These are phyloP conservation scores for Hordeum pubiflorum DNA, from an alignment of 202 grass and related monocot genomes.

Conservation along the genomic window DNA sequence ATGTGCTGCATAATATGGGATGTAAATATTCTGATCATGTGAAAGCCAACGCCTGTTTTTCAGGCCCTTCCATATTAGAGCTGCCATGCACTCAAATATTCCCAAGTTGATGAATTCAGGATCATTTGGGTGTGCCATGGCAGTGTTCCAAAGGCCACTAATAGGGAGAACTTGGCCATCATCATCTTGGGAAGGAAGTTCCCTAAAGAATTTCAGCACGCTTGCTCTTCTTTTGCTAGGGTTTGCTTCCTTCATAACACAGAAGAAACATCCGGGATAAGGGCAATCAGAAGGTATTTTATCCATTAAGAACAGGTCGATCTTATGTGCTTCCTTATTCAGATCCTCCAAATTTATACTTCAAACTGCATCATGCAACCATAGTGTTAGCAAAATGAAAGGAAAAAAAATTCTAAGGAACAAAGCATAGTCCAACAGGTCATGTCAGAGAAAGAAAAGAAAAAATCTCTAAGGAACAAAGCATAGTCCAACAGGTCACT, in stretches of 20 bases:
- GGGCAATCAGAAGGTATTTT: conserved; percentile 87
- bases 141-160: conserved; percentile 95
- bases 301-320: conserved; percentile 22
- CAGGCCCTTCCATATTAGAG: conserved; percentile 95
- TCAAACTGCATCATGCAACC: conserved; percentile 30
- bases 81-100: conserved; percentile 95
- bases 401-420: not conserved
- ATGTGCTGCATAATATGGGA: conserved; percentile 96
- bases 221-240: conserved; percentile 79
- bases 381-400: not conserved
- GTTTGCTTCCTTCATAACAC: conserved; percentile 98
- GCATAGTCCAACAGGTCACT: not conserved
- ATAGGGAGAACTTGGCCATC: conserved; percentile 97
- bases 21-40: conserved; percentile 97
- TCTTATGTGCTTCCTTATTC: conserved; percentile 6
- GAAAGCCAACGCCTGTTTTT: conserved; percentile 98
- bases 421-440: not conserved
- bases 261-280: conserved; percentile 97
- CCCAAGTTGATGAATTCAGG: conserved; percentile 93
- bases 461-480: not conserved
- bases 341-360: conserved; percentile 16
- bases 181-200: conserved; percentile 91
- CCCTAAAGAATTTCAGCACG: conserved; percentile 91
- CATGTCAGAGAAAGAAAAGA: not conserved
- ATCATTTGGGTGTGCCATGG: conserved; percentile 98